A percentile compares a stretch with the other conserved stretches of the same genome.
These are phyloP conservation scores for Paecilomyces fulvus DNA, from an alignment of 2,329 filamentous ascomycete species.

Conservation along the genomic window DNA sequence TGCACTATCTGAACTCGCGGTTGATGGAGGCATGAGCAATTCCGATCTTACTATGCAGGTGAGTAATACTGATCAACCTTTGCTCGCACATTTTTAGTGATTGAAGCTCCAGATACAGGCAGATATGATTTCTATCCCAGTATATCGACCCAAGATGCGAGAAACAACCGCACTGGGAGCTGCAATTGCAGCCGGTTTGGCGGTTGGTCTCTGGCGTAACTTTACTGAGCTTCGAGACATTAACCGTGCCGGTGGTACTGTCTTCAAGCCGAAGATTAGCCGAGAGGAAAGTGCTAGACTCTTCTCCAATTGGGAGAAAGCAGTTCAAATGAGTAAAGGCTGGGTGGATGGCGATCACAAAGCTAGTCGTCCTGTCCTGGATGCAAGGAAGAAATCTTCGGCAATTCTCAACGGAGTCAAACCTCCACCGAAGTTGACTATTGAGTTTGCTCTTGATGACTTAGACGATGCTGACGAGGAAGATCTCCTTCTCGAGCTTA, in stretches of 20 bases:
- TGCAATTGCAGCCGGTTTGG: constrained; percentile 77
- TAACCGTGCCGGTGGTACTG: constrained; percentile 59
- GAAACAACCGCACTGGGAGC: constrained; percentile 81
- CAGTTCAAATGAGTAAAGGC: constrained; percentile 65
- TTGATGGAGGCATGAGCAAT: constrained; percentile 83
- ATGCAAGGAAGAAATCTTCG: constrained; percentile 6
- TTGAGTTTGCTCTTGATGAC: constrained; percentile 14
- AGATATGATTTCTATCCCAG: constrained; percentile 70
- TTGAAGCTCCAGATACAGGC: constrained; percentile 56
- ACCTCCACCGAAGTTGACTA: constrained; percentile 9
- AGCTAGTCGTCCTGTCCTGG: constrained; percentile 2
- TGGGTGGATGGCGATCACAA: constrained; percentile 40
- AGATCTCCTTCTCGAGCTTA: constrained; percentile 25
- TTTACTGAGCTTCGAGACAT: constrained; percentile 66
- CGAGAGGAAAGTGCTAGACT: constrained; percentile 47
- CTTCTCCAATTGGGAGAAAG: constrained; percentile 63
- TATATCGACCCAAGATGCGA: constrained; percentile 74
- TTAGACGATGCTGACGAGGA: constrained; percentile 28
- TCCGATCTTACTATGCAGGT: constrained; percentile 80
- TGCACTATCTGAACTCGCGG: constrained; percentile 65
- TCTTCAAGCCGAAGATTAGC: constrained; percentile 59
- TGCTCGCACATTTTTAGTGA: constrained; percentile 4
- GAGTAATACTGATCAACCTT: constrained; percentile 17
- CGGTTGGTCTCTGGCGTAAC: constrained; percentile 66
- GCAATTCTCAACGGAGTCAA: constrained; percentile 10